Percentiles rank a stretch among this genome's conserved stretches.
Conservation (phyloP, 208 protist species). For the Leishmania amazonensis region DNA sequence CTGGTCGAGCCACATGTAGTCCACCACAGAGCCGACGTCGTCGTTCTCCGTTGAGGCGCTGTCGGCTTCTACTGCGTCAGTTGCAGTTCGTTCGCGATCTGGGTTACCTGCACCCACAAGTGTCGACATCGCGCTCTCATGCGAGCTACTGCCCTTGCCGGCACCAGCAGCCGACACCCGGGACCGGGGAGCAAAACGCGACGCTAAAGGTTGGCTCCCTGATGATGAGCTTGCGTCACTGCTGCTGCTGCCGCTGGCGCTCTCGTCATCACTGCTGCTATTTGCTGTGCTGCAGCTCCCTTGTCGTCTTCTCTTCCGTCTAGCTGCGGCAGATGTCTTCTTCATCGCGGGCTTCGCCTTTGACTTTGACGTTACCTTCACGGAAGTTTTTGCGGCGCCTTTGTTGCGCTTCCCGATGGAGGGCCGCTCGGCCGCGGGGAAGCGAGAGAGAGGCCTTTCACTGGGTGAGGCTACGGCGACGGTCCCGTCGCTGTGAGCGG, state of each 20-base stretch:
- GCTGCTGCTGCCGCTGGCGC: not conserved
- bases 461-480: not conserved
- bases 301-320: not conserved
- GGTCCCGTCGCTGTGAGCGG: too few relatives aligned
- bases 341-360: not conserved
- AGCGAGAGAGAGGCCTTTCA: not conserved
- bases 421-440: not conserved
- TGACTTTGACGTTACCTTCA: not conserved
- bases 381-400: not conserved
- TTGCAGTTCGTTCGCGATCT: not conserved
- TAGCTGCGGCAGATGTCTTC: not conserved
- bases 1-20: constrained; percentile 61
- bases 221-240: not conserved
- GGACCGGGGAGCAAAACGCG: not conserved
- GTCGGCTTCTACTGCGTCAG: not conserved
- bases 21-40: constrained; percentile 27
- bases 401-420: not conserved
- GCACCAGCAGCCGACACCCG: not conserved
- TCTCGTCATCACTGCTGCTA: constrained; percentile 10
- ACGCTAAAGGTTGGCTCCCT: not conserved
- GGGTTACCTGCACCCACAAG: not conserved
- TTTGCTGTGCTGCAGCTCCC: constrained; percentile 4
- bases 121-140: not conserved
- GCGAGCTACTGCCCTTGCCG: not conserved
- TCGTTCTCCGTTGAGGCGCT: not conserved